Evolutionary conservation across 177 flowering plant genomes (phyloP).

Genomic region (Vitis hybrid): DNA sequence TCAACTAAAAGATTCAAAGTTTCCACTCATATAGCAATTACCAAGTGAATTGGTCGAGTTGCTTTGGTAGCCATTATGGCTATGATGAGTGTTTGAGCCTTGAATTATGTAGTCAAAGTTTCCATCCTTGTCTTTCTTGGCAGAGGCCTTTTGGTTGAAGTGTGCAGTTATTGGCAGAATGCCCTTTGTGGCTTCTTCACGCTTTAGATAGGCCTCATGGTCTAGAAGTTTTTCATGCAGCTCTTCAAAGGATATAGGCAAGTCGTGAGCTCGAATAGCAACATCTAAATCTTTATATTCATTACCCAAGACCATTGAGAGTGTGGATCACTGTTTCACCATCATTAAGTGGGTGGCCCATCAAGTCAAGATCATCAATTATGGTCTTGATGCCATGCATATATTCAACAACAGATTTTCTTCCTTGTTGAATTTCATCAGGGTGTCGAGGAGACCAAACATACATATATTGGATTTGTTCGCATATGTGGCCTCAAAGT

Average conservation of each 20-base stretch:
- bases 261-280: neutral
- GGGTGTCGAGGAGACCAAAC: neutral
- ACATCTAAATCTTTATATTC: neutral
- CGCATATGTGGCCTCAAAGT: neutral
- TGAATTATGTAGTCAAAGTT: too few relatives aligned
- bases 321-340: neutral
- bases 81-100: too few relatives aligned
- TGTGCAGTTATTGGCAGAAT: too few relatives aligned
- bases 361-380: neutral
- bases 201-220: too few relatives aligned
- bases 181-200: too few relatives aligned
- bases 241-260: constrained; percentile 1
- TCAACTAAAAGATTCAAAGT: too few relatives aligned
- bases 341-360: neutral
- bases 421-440: neutral
- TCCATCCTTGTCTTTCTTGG: too few relatives aligned
- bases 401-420: neutral
- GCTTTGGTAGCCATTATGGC: too few relatives aligned
- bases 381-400: neutral
- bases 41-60: too few relatives aligned
- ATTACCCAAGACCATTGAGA: neutral
- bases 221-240: too few relatives aligned
- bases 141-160: too few relatives aligned
- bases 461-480: neutral
- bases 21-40: too few relatives aligned